A percentile compares a stretch with the other conserved stretches of the same genome.
phyloP scores from a whole-genome alignment of 441 rosid genomes.

The Gossypium trilobum region DNA sequence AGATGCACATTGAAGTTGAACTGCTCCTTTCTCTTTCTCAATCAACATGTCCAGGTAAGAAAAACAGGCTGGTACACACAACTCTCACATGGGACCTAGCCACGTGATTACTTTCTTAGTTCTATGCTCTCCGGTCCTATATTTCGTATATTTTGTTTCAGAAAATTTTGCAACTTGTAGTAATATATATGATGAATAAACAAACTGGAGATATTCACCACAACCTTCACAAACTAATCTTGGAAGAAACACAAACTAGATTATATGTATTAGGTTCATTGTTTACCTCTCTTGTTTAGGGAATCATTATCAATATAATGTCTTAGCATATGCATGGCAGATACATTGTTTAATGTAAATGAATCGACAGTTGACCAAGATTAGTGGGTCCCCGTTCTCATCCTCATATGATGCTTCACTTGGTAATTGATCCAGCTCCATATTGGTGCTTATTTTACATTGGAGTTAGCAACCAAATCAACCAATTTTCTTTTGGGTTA shows the following conservation, averaged over 20 bases:
- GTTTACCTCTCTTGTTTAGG: not conserved
- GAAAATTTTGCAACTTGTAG: too few relatives aligned
- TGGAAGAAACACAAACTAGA: slow-evolving; percentile 10
- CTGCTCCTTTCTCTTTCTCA: too few relatives aligned
- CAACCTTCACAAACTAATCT: not conserved
- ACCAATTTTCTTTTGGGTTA: slow-evolving; percentile 6
- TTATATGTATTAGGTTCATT: slow-evolving; percentile 12
- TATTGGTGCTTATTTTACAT: not conserved
- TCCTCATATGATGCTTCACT: not conserved
- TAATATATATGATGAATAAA: too few relatives aligned
- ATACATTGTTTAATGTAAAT: not conserved
- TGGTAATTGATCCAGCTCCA: slow-evolving; percentile 17
- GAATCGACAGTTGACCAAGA: slow-evolving; percentile 9
- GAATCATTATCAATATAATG: slow-evolving; percentile 5
- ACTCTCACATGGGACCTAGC: too few relatives aligned
- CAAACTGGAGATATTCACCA: too few relatives aligned
- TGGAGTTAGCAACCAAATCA: slow-evolving; percentile 43
- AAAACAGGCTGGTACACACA: too few relatives aligned
- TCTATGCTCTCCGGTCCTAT: too few relatives aligned
- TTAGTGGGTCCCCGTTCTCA: not conserved
- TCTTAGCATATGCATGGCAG: slow-evolving; percentile 18
- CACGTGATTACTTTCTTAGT: too few relatives aligned
- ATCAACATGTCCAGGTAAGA: too few relatives aligned
- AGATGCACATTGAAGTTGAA: too few relatives aligned
- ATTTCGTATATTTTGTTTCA: too few relatives aligned